phyloP scores from a whole-genome alignment of 129 eudicot genomes.

The Tagetes erecta region DNA sequence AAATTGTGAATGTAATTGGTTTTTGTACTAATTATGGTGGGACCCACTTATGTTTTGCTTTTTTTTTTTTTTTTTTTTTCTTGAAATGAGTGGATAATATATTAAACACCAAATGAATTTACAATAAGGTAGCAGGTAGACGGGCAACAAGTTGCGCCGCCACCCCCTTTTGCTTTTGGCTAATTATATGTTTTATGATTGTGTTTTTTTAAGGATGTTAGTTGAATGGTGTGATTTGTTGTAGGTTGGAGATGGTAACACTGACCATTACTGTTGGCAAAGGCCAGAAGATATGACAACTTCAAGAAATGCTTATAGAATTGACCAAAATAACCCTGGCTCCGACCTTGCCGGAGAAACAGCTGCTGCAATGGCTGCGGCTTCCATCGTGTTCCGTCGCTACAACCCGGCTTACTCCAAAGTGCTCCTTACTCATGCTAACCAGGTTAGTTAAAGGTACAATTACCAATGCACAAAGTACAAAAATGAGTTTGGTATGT shows the following conservation, averaged over 20 bases:
- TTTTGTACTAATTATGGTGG: neutral
- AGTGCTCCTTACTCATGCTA: conserved; percentile 59
- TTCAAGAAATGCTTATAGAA: conserved; percentile 63
- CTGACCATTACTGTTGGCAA: conserved; percentile 88
- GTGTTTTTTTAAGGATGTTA: conserved; percentile 9
- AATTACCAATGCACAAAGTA: neutral
- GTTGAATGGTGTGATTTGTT: conserved; percentile 15
- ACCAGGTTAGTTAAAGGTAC: conserved; percentile 45
- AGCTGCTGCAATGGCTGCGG: conserved; percentile 86
- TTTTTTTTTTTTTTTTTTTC: too few relatives aligned
- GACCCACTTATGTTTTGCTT: neutral
- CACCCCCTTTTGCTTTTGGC: neutral
- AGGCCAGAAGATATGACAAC: conserved; percentile 95
- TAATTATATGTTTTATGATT: neutral
- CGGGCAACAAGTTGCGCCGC: too few relatives aligned
- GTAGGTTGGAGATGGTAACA: conserved; percentile 84
- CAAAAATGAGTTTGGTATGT: neutral
- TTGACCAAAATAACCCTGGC: conserved; percentile 73
- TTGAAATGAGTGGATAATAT: too few relatives aligned
- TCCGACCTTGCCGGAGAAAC: conserved; percentile 86
- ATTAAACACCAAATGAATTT: too few relatives aligned
- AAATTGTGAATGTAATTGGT: neutral
- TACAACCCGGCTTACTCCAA: conserved; percentile 61
- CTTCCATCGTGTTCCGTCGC: conserved; percentile 67
- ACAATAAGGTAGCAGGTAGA: too few relatives aligned